Conservation (phyloP, 257 asterid genomes). For the Orobanche coerulescens region DNA sequence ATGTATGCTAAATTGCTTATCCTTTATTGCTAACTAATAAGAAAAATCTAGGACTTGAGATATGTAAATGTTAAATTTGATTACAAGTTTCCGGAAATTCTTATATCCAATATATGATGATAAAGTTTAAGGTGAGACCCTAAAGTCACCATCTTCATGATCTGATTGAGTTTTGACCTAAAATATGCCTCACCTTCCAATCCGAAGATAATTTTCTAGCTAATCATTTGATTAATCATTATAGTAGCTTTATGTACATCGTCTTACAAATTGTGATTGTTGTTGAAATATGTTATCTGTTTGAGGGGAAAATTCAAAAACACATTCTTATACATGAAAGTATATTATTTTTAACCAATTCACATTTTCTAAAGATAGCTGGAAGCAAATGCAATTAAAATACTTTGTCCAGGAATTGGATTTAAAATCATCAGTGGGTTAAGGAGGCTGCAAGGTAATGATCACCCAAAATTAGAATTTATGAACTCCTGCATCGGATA, state of each 20-base stretch:
- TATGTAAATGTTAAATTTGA: not conserved
- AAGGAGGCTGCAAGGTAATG: not conserved
- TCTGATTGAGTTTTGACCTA: not conserved
- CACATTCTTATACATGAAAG: not conserved
- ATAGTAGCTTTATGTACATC: not conserved
- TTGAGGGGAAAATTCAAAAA: not conserved
- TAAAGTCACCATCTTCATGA: not conserved
- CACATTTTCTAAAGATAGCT: not conserved
- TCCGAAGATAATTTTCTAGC: not conserved
- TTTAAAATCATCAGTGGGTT: not conserved
- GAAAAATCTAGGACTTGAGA: no score
- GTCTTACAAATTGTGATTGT: not conserved
- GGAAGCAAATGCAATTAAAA: constrained; percentile 8
- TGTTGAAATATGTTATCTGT: not conserved
- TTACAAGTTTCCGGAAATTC: not conserved
- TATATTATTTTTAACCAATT: not conserved
- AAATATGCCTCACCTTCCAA: not conserved
- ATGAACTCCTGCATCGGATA: not conserved
- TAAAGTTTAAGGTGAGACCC: not conserved
- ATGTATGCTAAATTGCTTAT: no score
- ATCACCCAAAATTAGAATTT: not conserved
- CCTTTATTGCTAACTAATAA: not conserved
- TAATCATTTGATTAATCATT: not conserved
- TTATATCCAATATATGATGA: not conserved
- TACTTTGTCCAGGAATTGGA: not conserved